Conservation (phyloP, 1,139 yeast species). For the Nakaseomyces kungkrabaensis region DNA sequence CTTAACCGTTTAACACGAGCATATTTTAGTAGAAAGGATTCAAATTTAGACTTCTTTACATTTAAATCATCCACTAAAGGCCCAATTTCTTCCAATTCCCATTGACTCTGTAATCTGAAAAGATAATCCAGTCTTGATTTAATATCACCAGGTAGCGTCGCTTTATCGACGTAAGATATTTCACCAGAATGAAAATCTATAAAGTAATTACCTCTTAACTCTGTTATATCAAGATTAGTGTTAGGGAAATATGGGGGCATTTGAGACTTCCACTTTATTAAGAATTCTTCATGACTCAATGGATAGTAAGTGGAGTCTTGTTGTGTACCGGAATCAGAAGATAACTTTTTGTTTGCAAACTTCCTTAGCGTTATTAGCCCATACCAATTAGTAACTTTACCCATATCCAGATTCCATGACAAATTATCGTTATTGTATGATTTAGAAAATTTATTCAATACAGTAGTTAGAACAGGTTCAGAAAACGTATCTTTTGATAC, state of each 20-base stretch:
- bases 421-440: background rate
- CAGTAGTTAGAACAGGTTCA: conserved; percentile 35
- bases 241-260: conserved; percentile 53
- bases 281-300: conserved; percentile 36
- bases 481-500: conserved; percentile 23
- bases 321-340: conserved; percentile 15
- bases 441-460: conserved; percentile 39
- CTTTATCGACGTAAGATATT: conserved; percentile 44
- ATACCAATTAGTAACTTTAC: conserved; percentile 44
- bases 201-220: conserved; percentile 47
- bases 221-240: conserved; percentile 43
- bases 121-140: conserved; percentile 49
- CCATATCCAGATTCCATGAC: conserved; percentile 33
- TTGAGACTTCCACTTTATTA: conserved; percentile 52
- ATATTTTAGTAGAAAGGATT: conserved; percentile 62
- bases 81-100: conserved; percentile 64
- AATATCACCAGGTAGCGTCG: conserved; percentile 42
- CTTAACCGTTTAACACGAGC: conserved; percentile 55
- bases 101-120: conserved; percentile 48
- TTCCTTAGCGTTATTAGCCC: conserved; percentile 45
- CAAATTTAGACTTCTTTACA: conserved; percentile 49
- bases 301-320: conserved; percentile 11
- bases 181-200: conserved; percentile 34
- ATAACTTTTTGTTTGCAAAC: conserved; percentile 20
- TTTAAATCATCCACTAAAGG: conserved; percentile 59